phyloP scores from a whole-genome alignment of 257 asterid species.

The Galeopsis tetrahit region DNA sequence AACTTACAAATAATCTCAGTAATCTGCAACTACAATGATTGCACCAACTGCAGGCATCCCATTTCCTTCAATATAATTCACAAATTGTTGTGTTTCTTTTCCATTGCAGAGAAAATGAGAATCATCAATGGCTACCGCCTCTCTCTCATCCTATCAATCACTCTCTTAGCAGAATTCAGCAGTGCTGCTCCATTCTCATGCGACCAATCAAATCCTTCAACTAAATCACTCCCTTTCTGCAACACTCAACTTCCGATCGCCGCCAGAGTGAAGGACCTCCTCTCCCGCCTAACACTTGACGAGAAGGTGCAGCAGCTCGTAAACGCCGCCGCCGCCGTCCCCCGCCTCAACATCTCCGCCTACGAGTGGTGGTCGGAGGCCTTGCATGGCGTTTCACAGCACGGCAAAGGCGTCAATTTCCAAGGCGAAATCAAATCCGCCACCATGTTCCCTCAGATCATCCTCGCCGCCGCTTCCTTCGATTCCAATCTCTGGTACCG shows the following conservation, averaged over 20 bases:
- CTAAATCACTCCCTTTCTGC: slow-evolving; percentile 58
- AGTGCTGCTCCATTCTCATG: slow-evolving; percentile 60
- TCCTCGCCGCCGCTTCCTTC: slow-evolving; percentile 75
- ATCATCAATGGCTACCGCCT: slow-evolving; percentile 11
- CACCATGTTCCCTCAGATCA: slow-evolving; percentile 74
- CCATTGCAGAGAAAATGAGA: slow-evolving; percentile 21
- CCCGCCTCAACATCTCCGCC: slow-evolving; percentile 68
- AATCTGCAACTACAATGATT: neutral
- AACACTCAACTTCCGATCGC: slow-evolving; percentile 38
- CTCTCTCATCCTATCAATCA: slow-evolving; percentile 9
- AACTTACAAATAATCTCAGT: neutral
- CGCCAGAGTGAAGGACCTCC: slow-evolving; percentile 52
- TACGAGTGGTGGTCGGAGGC: slow-evolving; percentile 89
- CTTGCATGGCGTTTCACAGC: slow-evolving; percentile 65
- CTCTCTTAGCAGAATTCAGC: slow-evolving; percentile 27
- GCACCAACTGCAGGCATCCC: neutral
- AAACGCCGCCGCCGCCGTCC: slow-evolving; percentile 57
- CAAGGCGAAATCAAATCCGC: slow-evolving; percentile 56
- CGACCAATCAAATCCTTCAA: slow-evolving; percentile 49
- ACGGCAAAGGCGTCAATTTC: slow-evolving; percentile 56
- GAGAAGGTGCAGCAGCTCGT: slow-evolving; percentile 70
- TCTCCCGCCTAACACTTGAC: slow-evolving; percentile 63
- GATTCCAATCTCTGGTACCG: slow-evolving; percentile 76
- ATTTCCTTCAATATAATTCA: neutral
- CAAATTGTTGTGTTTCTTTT: neutral